phyloP scores from a whole-genome alignment of 306 rosid genomes.

The Gleditsia sinensis region DNA sequence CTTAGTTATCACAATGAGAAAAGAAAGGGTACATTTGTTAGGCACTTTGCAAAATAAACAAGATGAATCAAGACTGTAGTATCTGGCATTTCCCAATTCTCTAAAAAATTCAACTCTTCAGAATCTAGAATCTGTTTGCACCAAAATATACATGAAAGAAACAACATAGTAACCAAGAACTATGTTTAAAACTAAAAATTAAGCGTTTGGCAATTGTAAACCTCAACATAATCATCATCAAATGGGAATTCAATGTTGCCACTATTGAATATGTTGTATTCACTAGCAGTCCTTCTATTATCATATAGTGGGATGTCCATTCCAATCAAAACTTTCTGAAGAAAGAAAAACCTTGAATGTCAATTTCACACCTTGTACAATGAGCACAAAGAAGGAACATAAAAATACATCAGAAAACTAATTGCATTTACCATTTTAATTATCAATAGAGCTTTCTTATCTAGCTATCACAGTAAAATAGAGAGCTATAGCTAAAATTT shows the following conservation, averaged over 20 bases:
- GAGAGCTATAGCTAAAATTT: background rate
- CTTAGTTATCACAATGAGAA: background rate
- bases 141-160: too few species aligned
- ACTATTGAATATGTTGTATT: too few species aligned
- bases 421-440: constrained; percentile 8
- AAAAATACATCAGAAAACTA: constrained; percentile 12
- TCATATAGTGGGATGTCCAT: constrained; percentile 73
- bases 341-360: constrained; percentile 35
- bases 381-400: constrained; percentile 2
- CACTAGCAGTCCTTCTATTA: too few species aligned
- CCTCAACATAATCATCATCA: too few species aligned
- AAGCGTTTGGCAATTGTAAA: too few species aligned
- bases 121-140: constrained; percentile 54
- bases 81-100: constrained; percentile 55
- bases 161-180: too few species aligned
- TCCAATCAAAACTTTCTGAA: constrained; percentile 77
- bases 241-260: too few species aligned
- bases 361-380: constrained; percentile 8
- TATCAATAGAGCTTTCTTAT: constrained; percentile 8
- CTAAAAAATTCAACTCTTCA: constrained; percentile 48
- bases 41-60: constrained; percentile 74
- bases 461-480: constrained; percentile 10
- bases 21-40: constrained; percentile 56
- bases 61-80: constrained; percentile 61
- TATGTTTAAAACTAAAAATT: too few species aligned